Base-by-base conservation (phyloP, 805 yeast species). In the Wickerhamomyces pijperi region DNA sequence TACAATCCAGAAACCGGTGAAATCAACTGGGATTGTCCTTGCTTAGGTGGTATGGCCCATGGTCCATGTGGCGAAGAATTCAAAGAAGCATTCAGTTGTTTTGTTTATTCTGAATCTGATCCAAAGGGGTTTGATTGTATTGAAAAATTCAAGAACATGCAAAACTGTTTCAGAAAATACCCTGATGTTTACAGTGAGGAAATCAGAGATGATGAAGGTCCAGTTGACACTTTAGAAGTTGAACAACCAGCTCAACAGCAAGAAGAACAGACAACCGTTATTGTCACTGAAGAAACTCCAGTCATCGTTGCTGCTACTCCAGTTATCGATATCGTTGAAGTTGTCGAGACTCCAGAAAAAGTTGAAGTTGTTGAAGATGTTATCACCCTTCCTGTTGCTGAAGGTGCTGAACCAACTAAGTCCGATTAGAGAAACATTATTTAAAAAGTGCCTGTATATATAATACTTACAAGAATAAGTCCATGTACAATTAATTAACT, bases 21-120 rank as follows among this genome's bases (percentile, higher is more conserved):
- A 59, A 92, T 92, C 64, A 90, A 92, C 74, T 92, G 98, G 98
- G 97, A 92, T 57, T 92, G 98, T 61, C 97, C 98, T n/a, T 90
- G 97, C 62, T 68, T 92, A 37, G 98, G 97, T 28, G 98, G 98
- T 33, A 86, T 92, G 97, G 97, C 98, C 25, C 72, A 88, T 48
- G 98, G 98, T 0, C 97, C 98, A 40, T 92, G 98, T 65, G 98
- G 98, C 42, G 88, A 79, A 52, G 95, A 87, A 64, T 86, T 86
- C 69, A 86, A 84, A 64, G 86, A 75, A 39, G 97, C 98, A 0
- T 92, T 92, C 60, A 72, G 94, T 9, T 92, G 98, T 60, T 92
- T 92, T 56, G 90, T 92, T 34, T 87, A 82, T 67, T 87, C 97
- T 6, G 85, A 81, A 53, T 80, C 81, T 42, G 97, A 90, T 58